Base-by-base conservation (phyloP, 1,284 basidiomycete genomes). In the Irpex sp. region DNA sequence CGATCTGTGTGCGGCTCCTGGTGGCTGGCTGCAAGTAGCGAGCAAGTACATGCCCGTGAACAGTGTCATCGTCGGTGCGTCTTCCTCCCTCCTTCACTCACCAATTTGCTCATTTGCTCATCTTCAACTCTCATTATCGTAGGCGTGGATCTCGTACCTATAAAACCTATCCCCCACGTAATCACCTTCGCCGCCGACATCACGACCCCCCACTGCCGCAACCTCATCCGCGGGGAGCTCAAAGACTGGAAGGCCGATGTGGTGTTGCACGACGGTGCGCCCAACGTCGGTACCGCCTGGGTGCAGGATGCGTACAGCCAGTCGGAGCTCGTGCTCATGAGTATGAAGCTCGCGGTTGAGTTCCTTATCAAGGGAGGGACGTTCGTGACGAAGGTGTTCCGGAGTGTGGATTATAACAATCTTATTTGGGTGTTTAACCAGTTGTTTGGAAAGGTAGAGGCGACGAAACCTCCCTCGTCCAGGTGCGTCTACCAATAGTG, bases 221-320 rank as follows among this genome's bases (percentile, higher is more conserved):
- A 93, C 73, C 86, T 92, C 67, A 87, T 99, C 61, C 88, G 94
- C 58, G 81, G 81, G 48, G 94, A 98, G 77, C 81, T 99, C 67
- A 98, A 99, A 77, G 96, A 98, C 76, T 99, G 97, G 97, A 97
- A 96, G 78, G 97, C 97, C n/a, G 97, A 99, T 75, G 87, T 99
- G 62, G 96, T 99, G n/a, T 85, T 99, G 62, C 97, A 99, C 77
- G 97, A 99, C 78, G 97, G 97, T 83, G 97, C 97, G 51, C 97
- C 97, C 51, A 99, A 99, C 76, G 97, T 99, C 76, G 97, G 97
- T 83, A 94, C 96, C 31, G 97, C 97, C 11, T 99, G 97, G 97
- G 88, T 99, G 64, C 97, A 99, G 77, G 97, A 99, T 78, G 97
- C 97, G 1, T 99, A 97, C 81, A 90, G 89, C 65, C 97, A 99